Evolutionary conservation across 352 stramenopile genomes (phyloP), one percentile per base, ranked within the genome.

Genomic region (Phytophthora syringae): DNA sequence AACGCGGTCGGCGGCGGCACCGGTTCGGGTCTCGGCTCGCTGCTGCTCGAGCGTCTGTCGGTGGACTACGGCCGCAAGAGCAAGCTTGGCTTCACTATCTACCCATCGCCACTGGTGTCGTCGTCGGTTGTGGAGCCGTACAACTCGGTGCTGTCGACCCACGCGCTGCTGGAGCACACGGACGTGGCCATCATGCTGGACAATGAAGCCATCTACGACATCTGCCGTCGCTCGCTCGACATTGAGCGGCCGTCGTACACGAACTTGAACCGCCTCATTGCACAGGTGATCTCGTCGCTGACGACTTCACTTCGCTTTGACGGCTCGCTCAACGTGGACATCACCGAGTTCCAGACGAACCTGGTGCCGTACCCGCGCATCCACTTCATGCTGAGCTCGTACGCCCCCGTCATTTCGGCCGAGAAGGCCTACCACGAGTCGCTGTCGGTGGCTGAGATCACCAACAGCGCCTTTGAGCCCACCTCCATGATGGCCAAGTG

Each of bases 121-220:
- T 98, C 94, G 43, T 95, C 97, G 49, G 95, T 99, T 30, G 97
- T 99, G 7, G 97, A 99, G 78, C 97, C 97, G 7, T 99, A 99
- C 90, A 99, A 99, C 89, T 97, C 88, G 5, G 94, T 99, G 44
- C 82, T 99, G 21, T 98, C 94, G 5, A 98, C 95, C 21, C 96
- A 99, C 74, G 80, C 92, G 22, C 87, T 99, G 28, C 80, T 99
- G 24, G 96, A 99, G 79, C 92, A 99, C 84, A 98, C 97, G n/a
- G 97, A 99, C 66, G 92, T 95, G 40, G 97, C 93, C 21, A 90
- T 99, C 54, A 98, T 97, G 79, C 75, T 99, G 34, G 97, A 99
- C 78, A 99, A 99, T 70, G 97, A 99, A 98, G 66, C 66, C 22
- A 74, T 74, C 89, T 32, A 32, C 27, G 27, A 32, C 27, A 32